phyloP scores from a whole-genome alignment of 768 basidiomycete genomes.

The Punctularia strigosozonata region DNA sequence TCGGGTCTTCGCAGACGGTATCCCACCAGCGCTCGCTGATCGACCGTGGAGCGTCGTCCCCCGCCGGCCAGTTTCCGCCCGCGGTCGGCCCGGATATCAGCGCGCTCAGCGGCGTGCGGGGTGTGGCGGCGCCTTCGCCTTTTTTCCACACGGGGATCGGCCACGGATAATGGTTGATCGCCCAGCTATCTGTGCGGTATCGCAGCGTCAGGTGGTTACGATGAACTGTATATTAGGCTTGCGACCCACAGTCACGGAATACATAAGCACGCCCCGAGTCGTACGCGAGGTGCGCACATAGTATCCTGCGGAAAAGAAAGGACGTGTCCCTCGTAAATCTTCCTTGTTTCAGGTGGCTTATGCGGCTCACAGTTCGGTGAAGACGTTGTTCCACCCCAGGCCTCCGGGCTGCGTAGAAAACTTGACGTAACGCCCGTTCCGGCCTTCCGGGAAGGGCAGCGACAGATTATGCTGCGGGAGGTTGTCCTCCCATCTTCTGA shows the following conservation, averaged over 20 bases:
- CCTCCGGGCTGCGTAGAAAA: slow-evolving; percentile 29
- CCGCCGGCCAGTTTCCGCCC: slow-evolving; percentile 24
- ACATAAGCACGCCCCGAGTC: slow-evolving; percentile 41
- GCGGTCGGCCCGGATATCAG: slow-evolving; percentile 25
- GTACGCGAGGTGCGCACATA: slow-evolving; percentile 42
- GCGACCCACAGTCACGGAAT: slow-evolving; percentile 52
- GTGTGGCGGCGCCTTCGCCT: no score
- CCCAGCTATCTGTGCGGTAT: no score
- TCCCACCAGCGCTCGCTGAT: slow-evolving; percentile 26
- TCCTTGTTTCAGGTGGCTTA: no score
- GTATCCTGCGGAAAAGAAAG: no score
- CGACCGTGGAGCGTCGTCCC: slow-evolving; percentile 20
- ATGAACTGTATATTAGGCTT: slow-evolving; percentile 43
- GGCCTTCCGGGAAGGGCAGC: slow-evolving; percentile 37
- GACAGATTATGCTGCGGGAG: slow-evolving; percentile 40
- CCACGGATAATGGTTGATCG: no score
- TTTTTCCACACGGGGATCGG: no score
- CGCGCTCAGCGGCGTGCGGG: neutral
- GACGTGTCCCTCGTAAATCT: no score
- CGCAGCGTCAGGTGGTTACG: slow-evolving; percentile 41
- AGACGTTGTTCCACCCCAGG: slow-evolving; percentile 40
- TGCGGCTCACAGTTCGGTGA: slow-evolving; percentile 39
- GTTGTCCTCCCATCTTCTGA: slow-evolving; percentile 26
- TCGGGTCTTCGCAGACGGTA: slow-evolving; percentile 27
- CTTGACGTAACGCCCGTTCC: slow-evolving; percentile 32